Percentiles rank a stretch among this genome's conserved stretches.
Conservation (phyloP, 352 stramenopile species). For the Globisporangium abappressorium region DNA sequence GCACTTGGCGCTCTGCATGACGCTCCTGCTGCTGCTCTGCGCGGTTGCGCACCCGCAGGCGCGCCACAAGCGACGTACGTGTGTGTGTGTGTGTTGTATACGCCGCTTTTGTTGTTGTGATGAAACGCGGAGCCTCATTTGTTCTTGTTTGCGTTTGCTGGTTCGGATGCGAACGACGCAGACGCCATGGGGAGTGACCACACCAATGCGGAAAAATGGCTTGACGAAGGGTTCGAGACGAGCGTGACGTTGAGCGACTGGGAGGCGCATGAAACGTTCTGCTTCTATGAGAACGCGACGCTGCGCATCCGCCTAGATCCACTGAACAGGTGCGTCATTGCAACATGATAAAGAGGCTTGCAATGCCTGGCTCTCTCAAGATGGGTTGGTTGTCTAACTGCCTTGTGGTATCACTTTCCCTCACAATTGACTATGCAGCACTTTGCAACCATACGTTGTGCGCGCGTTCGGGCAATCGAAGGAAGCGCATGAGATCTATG, state of each 20-base stretch:
- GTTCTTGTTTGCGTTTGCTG: background rate
- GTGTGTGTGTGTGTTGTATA: background rate
- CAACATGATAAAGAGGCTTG: background rate
- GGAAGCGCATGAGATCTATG: constrained; percentile 53
- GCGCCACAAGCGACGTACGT: constrained; percentile 7
- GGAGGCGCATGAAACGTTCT: constrained; percentile 65
- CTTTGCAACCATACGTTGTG: constrained; percentile 64
- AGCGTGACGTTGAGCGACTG: constrained; percentile 39
- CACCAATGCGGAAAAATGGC: constrained; percentile 27
- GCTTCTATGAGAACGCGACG: constrained; percentile 75
- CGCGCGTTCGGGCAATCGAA: constrained; percentile 59
- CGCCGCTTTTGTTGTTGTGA: background rate
- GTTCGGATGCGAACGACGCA: background rate
- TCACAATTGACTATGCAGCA: constrained; percentile 21
- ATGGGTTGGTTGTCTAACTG: constrained; percentile 14
- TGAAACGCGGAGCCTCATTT: background rate
- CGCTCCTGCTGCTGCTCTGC: constrained; percentile 10
- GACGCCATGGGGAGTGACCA: background rate
- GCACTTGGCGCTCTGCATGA: constrained; percentile 3
- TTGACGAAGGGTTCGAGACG: constrained; percentile 54
- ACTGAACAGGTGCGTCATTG: constrained; percentile 51
- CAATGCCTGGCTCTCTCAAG: background rate
- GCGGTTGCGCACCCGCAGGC: background rate
- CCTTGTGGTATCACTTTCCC: constrained; percentile 5
- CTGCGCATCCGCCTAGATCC: constrained; percentile 69